phyloP scores from a whole-genome alignment of 306 rosid genomes.

The Quillaja saponaria region DNA sequence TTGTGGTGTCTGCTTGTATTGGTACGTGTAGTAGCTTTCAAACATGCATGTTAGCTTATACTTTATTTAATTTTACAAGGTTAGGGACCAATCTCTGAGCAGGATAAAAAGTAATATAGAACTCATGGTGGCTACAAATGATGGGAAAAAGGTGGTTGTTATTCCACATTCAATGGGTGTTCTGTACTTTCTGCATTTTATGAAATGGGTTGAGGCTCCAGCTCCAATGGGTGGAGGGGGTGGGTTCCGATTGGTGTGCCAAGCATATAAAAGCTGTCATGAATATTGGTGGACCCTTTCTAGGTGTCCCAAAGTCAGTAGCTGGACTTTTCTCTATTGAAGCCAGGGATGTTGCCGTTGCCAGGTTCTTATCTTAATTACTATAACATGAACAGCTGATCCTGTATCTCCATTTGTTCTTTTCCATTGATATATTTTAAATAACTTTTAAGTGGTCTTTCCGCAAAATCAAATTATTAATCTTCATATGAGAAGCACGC shows the following conservation, averaged over 20 bases:
- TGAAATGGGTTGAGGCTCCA: constrained; percentile 92
- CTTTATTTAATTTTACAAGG: constrained; percentile 39
- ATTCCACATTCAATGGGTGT: constrained; percentile 88
- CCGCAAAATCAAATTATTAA: constrained; percentile 13
- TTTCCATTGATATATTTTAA: not conserved
- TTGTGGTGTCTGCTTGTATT: constrained; percentile 16
- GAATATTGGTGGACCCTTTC: constrained; percentile 85
- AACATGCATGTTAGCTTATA: constrained; percentile 16
- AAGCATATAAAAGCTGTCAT: constrained; percentile 71
- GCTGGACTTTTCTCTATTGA: constrained; percentile 79
- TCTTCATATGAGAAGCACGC: not conserved
- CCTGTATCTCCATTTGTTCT: not conserved
- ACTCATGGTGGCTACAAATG: constrained; percentile 77
- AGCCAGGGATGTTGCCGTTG: constrained; percentile 82
- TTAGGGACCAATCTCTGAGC: constrained; percentile 71
- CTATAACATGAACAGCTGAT: constrained; percentile 24
- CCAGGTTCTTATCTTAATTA: constrained; percentile 53
- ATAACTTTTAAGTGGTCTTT: constrained; percentile 14
- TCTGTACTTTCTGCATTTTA: constrained; percentile 80
- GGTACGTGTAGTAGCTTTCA: constrained; percentile 5
- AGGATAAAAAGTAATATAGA: constrained; percentile 76
- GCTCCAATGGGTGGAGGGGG: constrained; percentile 83
- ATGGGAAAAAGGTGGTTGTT: constrained; percentile 77
- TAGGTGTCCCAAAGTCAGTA: constrained; percentile 83
- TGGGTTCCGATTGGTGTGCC: constrained; percentile 83